Percentiles rank a stretch among this genome's conserved stretches.
Conservation (phyloP, 2,329 filamentous ascomycete species). For the Fusarium euwallaceae region DNA sequence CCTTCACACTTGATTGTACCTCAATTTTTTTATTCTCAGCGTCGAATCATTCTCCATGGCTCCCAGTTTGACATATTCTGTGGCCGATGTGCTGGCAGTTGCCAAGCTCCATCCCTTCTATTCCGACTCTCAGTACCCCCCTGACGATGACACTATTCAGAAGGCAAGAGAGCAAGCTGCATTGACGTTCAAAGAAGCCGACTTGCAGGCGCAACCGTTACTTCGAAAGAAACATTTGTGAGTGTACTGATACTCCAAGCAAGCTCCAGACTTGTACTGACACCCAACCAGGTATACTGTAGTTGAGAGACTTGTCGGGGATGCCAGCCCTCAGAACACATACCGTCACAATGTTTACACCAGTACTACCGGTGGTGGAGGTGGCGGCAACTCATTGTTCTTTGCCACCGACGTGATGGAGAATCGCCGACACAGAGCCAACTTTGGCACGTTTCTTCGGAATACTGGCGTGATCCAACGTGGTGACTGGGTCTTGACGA, state of each 20-base stretch:
- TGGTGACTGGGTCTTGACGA: conserved; percentile 56
- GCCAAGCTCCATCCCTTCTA: conserved; percentile 55
- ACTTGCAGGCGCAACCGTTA: conserved; percentile 27
- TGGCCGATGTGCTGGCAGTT: conserved; percentile 51
- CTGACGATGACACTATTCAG: conserved; percentile 24
- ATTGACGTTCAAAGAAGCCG: neutral
- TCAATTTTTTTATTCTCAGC: neutral
- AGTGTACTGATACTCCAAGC: neutral
- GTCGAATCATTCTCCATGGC: conserved; percentile 13
- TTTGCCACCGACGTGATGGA: conserved; percentile 57
- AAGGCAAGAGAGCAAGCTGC: conserved; percentile 14
- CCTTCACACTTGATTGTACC: neutral
- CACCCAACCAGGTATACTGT: conserved; percentile 48
- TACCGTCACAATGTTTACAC: conserved; percentile 56
- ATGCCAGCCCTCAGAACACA: conserved; percentile 50
- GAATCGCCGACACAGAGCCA: conserved; percentile 56
- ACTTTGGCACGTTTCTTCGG: conserved; percentile 50
- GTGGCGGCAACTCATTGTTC: conserved; percentile 50
- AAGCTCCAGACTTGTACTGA: neutral
- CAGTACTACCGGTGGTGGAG: conserved; percentile 57
- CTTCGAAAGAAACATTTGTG: conserved; percentile 43
- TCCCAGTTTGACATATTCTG: conserved; percentile 31
- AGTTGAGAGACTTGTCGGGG: conserved; percentile 53
- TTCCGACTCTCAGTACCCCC: conserved; percentile 48
- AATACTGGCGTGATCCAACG: conserved; percentile 48